Conservation (phyloP, 441 rosid species). For the Corymbia citriodora region DNA sequence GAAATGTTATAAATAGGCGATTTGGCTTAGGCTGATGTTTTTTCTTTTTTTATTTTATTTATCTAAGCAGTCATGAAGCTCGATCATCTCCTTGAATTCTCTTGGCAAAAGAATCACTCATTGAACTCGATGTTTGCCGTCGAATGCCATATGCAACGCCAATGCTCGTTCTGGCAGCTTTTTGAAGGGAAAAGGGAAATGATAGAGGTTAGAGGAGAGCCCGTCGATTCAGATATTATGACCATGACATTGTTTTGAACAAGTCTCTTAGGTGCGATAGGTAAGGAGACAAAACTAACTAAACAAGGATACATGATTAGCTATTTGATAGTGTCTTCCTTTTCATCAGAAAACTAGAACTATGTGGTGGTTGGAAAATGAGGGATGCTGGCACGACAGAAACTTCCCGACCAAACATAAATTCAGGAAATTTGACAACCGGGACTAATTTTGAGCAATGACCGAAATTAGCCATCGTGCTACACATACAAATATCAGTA, state of each 20-base stretch:
- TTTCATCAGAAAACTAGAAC: too few species aligned
- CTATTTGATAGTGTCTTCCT: too few species aligned
- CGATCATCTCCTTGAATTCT: constrained; percentile 9
- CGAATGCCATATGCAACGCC: constrained; percentile 14
- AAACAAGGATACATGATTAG: too few species aligned
- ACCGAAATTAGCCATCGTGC: neutral
- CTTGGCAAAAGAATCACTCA: constrained; percentile 12
- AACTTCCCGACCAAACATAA: too few species aligned
- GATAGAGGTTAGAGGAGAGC: constrained; percentile 1
- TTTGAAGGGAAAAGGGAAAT: constrained; percentile 22
- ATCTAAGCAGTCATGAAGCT: too few species aligned
- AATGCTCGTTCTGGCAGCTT: constrained; percentile 23
- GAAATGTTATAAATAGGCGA: too few species aligned
- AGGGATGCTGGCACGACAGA: too few species aligned
- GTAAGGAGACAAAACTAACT: neutral
- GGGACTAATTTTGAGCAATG: neutral
- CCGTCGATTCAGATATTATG: neutral
- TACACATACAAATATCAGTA: neutral
- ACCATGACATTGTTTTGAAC: neutral
- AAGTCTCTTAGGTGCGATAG: neutral
- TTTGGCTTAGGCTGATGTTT: too few species aligned
- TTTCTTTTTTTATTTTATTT: too few species aligned
- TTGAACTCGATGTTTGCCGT: constrained; percentile 11
- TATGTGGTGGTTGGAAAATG: too few species aligned
- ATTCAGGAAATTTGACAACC: too few species aligned